Percentiles rank a stretch among this genome's conserved stretches.
Conservation (phyloP, 495 filamentous ascomycete species). For the Jackrogersella multiformis region DNA sequence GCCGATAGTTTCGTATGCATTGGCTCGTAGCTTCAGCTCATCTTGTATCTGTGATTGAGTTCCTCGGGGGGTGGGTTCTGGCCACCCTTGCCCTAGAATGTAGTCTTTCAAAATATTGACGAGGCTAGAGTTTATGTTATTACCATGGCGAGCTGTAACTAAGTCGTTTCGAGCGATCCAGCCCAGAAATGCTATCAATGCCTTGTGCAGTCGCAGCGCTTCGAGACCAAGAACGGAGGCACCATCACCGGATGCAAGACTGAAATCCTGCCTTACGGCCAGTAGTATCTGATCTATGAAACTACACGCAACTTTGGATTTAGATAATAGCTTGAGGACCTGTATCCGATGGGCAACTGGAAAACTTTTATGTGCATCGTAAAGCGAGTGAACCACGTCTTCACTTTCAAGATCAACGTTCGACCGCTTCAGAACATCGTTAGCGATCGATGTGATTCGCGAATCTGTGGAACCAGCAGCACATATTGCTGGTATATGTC, state of each 20-base stretch:
- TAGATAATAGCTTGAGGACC: slow-evolving; percentile 76
- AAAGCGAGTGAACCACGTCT: slow-evolving; percentile 69
- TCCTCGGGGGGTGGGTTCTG: slow-evolving; percentile 56
- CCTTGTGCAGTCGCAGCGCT: slow-evolving; percentile 75
- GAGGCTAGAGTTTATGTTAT: slow-evolving; percentile 71
- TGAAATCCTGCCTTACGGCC: slow-evolving; percentile 72
- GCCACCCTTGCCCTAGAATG: slow-evolving; percentile 86
- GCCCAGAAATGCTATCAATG: slow-evolving; percentile 87
- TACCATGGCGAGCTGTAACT: slow-evolving; percentile 61
- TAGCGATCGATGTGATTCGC: slow-evolving; percentile 78
- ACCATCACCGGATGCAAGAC: slow-evolving; percentile 47
- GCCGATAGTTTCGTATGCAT: slow-evolving; percentile 87
- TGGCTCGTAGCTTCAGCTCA: slow-evolving; percentile 71
- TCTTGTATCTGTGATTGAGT: slow-evolving; percentile 61
- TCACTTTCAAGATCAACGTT: slow-evolving; percentile 75
- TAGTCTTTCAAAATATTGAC: slow-evolving; percentile 77
- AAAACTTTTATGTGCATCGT: slow-evolving; percentile 74
- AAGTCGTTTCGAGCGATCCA: slow-evolving; percentile 83
- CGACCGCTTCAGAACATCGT: slow-evolving; percentile 84
- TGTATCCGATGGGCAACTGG: slow-evolving; percentile 77
- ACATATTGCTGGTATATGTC: slow-evolving; percentile 83
- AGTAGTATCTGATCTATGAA: slow-evolving; percentile 70
- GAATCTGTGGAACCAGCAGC: slow-evolving; percentile 85
- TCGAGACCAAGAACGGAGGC: slow-evolving; percentile 68
- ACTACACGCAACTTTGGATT: slow-evolving; percentile 72